Evolutionary conservation across 345 rosid species (phyloP), one percentile per base, ranked within the genome.

Genomic region (Gynandropsis gynandra): DNA sequence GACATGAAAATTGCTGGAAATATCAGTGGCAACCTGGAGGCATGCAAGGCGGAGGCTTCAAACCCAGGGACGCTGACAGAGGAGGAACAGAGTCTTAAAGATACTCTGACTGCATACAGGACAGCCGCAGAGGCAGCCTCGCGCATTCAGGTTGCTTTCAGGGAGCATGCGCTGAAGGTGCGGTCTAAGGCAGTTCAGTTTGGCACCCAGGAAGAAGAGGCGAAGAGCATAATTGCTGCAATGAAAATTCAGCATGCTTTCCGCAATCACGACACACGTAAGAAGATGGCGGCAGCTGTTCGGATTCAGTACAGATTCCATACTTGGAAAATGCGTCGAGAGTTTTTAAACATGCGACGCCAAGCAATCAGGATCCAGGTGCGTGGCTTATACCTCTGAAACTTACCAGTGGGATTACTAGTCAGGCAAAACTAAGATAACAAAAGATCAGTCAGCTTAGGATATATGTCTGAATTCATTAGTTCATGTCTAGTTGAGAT

Each of bases 121-220:
- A 81, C 86, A 56, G 82, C 88, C 44, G 94, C 98, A 59, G 95
- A 81, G 63, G 98, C 97, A 16, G 98, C 97, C 5, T 89, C 85
- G 13, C 82, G 87, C 16, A 92, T 92, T 65, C 95, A 92, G 41
- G 64, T 57, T 64, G 98, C 98, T 50, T 72, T 82, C 58, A 78
- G 97, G 70, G 97, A 82, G 62, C 88, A 83, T 36, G 80, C 95
- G 0, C 57, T 87, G 9, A 80, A 81, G 61, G 56, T 75, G 7
- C 68, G 69, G 58, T 56, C 95, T 42, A 64, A 59, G 36, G 78
- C 76, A 44, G 67, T 81, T 27, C 52, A 67, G 67, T 52, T 18
- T 62, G 52, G 67, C 47, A 78, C 13, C 60, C 67, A 74, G 15
- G 95, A 80, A 69, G 81, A 73, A 16, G 98, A 87, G 58, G 90